Conservation (phyloP, 129 eudicot genomes). For the Arctium minus region DNA sequence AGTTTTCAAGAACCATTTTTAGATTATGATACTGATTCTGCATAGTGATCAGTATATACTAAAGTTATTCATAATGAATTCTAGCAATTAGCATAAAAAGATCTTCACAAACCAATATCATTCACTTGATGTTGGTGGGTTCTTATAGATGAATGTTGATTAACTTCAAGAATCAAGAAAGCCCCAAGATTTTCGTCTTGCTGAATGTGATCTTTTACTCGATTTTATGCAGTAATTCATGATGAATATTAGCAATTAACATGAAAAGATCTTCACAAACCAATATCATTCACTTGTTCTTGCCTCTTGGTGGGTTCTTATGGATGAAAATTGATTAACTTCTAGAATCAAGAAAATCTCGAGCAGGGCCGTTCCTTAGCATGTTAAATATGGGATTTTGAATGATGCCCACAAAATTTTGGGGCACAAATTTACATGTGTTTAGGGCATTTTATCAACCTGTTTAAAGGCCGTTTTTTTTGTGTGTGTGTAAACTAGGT, state of each 20-base stretch:
- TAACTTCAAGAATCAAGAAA: conserved; percentile 6
- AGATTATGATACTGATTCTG: no score
- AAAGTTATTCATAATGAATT: no score
- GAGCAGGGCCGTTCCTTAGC: background rate
- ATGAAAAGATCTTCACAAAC: background rate
- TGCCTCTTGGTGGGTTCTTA: background rate
- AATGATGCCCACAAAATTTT: background rate
- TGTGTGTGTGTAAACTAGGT: background rate
- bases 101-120: no score
- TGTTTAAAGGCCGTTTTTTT: background rate
- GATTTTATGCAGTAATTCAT: background rate
- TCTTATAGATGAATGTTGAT: background rate
- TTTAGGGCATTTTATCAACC: background rate
- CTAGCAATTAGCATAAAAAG: no score
- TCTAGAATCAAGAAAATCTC: background rate
- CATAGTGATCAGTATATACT: no score
- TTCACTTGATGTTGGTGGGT: no score
- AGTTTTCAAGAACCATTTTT: no score
- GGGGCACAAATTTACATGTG: background rate
- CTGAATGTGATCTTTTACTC: no score
- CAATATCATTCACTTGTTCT: background rate
- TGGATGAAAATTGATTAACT: background rate
- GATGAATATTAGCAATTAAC: background rate
- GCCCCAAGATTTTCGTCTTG: background rate
- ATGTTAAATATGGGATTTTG: background rate